Percentiles rank a stretch among this genome's conserved stretches.
These are phyloP conservation scores for Yarrowia galli DNA, from an alignment of 1,139 yeast genomes.

Conservation along the genomic window DNA sequence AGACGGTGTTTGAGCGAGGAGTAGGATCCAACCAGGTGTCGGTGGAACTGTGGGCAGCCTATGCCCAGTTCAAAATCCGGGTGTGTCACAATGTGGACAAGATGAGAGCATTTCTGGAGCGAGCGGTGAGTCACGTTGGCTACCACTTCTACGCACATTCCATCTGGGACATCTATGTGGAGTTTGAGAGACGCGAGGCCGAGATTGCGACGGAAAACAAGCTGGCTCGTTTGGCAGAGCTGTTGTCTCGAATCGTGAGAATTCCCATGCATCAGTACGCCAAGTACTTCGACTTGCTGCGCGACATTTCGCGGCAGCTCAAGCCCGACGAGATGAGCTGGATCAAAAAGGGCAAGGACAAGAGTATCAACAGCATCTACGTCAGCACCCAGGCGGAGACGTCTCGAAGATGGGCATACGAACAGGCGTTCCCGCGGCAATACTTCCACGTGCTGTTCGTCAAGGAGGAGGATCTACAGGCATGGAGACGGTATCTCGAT, in stretches of 20 bases:
- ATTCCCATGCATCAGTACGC: constrained; percentile 82
- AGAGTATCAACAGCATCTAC: constrained; percentile 50
- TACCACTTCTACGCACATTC: constrained; percentile 73
- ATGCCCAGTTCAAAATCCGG: constrained; percentile 62
- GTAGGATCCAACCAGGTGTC: constrained; percentile 62
- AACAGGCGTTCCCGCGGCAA: constrained; percentile 61
- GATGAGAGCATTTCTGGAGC: constrained; percentile 59
- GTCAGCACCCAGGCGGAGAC: constrained; percentile 67
- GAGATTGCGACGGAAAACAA: constrained; percentile 46
- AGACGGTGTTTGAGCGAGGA: constrained; percentile 61
- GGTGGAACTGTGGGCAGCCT: constrained; percentile 76
- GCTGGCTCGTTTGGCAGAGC: constrained; percentile 52
- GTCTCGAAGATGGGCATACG: constrained; percentile 65
- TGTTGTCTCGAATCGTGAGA: constrained; percentile 68
- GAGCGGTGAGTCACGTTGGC: constrained; percentile 71
- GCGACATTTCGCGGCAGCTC: constrained; percentile 32
- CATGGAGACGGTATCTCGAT: constrained; percentile 69
- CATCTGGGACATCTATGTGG: constrained; percentile 76
- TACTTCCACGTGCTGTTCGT: constrained; percentile 58
- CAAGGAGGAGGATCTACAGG: constrained; percentile 58
- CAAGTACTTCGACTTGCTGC: constrained; percentile 55
- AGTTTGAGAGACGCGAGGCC: constrained; percentile 55
- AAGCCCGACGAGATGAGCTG: constrained; percentile 38
- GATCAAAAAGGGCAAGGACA: constrained; percentile 38
- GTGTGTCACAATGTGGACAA: constrained; percentile 43